Conservation (phyloP, 192 early-diverging fungal species). For the Piromyces sp. region DNA sequence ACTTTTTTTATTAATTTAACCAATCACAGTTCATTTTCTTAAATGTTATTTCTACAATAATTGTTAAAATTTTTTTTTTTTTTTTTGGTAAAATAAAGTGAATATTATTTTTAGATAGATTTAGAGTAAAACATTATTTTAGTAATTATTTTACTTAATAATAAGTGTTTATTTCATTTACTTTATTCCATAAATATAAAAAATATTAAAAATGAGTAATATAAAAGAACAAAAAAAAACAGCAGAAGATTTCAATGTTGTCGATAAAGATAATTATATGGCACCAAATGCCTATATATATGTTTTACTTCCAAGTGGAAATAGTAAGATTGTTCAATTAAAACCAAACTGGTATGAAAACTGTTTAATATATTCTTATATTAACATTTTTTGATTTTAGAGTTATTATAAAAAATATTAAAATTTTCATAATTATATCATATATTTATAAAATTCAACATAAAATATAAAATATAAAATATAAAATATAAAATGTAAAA, state of each 20-base stretch:
- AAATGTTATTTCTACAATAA: not conserved
- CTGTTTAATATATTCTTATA: too few relatives aligned
- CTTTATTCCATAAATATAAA: too few relatives aligned
- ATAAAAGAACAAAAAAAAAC: not conserved
- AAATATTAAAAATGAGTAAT: not conserved
- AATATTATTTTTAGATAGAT: too few relatives aligned
- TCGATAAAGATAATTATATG: not conserved
- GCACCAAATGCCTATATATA: not conserved
- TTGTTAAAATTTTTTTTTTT: not conserved
- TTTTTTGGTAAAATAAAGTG: too few relatives aligned
- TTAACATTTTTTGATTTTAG: too few relatives aligned
- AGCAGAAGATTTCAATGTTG: not conserved
- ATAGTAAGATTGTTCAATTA: constrained; percentile 56
- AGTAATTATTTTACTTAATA: too few relatives aligned
- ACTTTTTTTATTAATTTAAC: not conserved
- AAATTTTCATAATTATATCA: too few relatives aligned
- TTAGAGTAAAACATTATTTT: too few relatives aligned
- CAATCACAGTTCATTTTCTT: not conserved
- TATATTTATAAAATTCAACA: too few relatives aligned
- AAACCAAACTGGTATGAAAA: constrained; percentile 36
- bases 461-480: too few relatives aligned
- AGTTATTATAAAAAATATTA: too few relatives aligned
- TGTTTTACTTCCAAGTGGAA: constrained; percentile 44
- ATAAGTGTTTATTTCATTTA: too few relatives aligned
- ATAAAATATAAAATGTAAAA: not conserved